Base-by-base conservation (phyloP, 2,329 filamentous ascomycete genomes). In the Emericellopsis atlantica region DNA sequence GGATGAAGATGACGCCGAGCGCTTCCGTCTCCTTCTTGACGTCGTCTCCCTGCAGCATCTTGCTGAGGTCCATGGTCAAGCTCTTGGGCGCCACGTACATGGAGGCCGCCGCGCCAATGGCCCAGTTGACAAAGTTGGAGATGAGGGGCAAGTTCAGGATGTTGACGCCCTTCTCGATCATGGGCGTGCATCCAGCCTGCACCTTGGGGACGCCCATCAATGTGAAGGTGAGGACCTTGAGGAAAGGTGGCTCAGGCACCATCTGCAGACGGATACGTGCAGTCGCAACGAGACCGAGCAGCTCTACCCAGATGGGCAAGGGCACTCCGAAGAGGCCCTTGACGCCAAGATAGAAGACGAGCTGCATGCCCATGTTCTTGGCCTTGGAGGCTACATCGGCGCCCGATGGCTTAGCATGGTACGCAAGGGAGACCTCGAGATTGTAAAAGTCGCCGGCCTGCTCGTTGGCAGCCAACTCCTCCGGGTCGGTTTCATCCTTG, bases 11-110 rank as follows among this genome's bases (percentile, higher is more conserved):
- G n/a, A 95, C 73, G 43, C 92, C 92, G 9, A 95, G 64, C 2
- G 92, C 87, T 40, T 83, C 67, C 0, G 84, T 87, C 41, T 92
- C 90, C 60, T 96, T 95, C 55, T 88, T 81, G 52, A 96, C 84
- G 53, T 88, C 81, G 51, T 96, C 90, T 15, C 90, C 92, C 54
- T 88, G 82, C 4, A 96, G 74, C 67, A 96, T 84, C 57, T 89
- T 89, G 51, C 84, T 79, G 57, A 96, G 74, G 52, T 98, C 90
- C 37, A 96, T 72, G 0, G 86, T 88, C 81, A 96, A 81, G 10
- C 82, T 92, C 62, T 95, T 95, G 8, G 90, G 90, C 2, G 90
- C 90, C 22, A 95, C 88, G 47, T 95, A 95, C 74, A 95, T 83
- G 54, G 80, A 84, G 3, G 84, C 83, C 0, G 89, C 87, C 0